Percentiles rank a stretch among this genome's conserved stretches.
Conservation (phyloP, 345 rosid species). For the Microcos paniculata region DNA sequence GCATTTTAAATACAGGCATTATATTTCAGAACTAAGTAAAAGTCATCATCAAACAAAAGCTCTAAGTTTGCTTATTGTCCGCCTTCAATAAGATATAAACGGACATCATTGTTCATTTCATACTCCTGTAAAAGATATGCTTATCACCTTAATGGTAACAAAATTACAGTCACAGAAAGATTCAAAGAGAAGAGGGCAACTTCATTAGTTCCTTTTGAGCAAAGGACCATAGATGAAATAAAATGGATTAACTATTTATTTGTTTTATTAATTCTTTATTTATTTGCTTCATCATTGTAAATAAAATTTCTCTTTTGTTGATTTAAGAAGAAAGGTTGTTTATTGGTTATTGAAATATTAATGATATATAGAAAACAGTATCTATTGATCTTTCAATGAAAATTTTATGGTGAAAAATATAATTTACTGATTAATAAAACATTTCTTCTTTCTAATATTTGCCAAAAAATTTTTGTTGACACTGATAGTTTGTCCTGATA, state of each 20-base stretch:
- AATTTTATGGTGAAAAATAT: not conserved
- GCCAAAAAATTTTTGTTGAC: not conserved
- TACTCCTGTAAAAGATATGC: not conserved
- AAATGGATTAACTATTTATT: not conserved
- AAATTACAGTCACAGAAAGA: not conserved
- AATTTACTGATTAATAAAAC: not conserved
- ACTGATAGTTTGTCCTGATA: not conserved
- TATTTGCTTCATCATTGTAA: not conserved
- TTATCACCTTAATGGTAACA: not conserved
- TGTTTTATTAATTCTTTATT: not conserved
- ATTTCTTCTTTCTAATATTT: not conserved
- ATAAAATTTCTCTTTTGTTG: not conserved
- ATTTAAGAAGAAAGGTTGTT: not conserved
- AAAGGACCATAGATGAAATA: not conserved
- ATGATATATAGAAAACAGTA: not conserved
- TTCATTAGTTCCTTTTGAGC: not conserved
- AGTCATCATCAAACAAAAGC: constrained; percentile 6
- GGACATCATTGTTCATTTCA: not conserved
- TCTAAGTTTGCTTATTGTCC: not conserved
- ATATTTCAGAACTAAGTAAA: not conserved
- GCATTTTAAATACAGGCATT: not conserved
- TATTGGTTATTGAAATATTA: not conserved
- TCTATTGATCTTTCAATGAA: not conserved
- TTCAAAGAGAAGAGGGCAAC: not conserved
- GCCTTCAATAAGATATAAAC: not conserved